phyloP scores from a whole-genome alignment of 768 basidiomycete species.

The Boletus insuetus region DNA sequence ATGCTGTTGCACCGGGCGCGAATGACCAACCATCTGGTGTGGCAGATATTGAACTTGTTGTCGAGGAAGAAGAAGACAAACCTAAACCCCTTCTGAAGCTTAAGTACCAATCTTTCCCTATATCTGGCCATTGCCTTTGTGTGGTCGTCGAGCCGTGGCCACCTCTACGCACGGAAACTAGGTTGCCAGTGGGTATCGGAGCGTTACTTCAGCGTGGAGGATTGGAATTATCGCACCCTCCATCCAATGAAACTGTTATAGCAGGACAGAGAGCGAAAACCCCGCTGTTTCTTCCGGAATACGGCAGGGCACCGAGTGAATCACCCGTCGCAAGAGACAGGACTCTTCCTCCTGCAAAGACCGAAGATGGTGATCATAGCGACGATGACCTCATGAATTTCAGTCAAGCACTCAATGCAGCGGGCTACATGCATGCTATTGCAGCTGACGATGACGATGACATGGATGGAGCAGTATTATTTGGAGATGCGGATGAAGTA shows the following conservation, averaged over 20 bases:
- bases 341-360: conserved; percentile 35
- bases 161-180: conserved; percentile 39
- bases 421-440: conserved; percentile 54
- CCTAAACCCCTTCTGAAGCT: conserved; percentile 68
- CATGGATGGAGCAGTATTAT: conserved; percentile 67
- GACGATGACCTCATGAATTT: conserved; percentile 67
- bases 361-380: conserved; percentile 34
- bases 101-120: conserved; percentile 66
- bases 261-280: conserved; percentile 43
- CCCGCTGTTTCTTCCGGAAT: conserved; percentile 75
- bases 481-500: conserved; percentile 81
- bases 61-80: conserved; percentile 64
- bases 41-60: conserved; percentile 39
- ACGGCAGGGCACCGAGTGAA: conserved; percentile 42
- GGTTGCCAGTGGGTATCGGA: conserved; percentile 31
- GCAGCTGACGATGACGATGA: conserved; percentile 74
- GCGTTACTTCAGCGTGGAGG: conserved; percentile 18
- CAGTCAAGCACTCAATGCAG: conserved; percentile 65
- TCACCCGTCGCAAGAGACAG: conserved; percentile 29
- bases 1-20: background rate
- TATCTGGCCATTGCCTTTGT: conserved; percentile 72
- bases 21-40: background rate
- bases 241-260: conserved; percentile 11
- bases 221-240: conserved; percentile 31
- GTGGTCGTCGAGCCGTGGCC: conserved; percentile 85